Evolutionary conservation across 2,329 filamentous ascomycete genomes (phyloP).

Genomic region (Xylariales sp.): DNA sequence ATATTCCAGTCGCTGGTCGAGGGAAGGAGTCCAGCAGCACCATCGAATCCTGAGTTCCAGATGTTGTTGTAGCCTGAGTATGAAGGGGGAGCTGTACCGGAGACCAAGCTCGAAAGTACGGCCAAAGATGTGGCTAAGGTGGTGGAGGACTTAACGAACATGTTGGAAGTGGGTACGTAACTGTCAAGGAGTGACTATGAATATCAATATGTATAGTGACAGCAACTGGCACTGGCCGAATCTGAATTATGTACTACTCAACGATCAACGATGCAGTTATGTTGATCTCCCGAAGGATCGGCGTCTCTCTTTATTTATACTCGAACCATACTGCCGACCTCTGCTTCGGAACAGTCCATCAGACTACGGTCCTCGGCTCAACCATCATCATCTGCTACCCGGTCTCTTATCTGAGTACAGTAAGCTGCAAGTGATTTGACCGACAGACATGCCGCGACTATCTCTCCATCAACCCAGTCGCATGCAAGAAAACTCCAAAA

Average conservation of each 20-base stretch:
- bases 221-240: too few species aligned
- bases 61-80: constrained; percentile 6
- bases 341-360: background rate
- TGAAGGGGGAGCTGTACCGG: constrained; percentile 6
- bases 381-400: constrained; percentile 1
- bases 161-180: background rate
- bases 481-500: background rate
- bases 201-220: constrained; percentile 2
- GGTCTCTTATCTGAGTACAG: constrained; percentile 3
- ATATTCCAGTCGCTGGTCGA: constrained; percentile 9
- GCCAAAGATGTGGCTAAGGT: background rate
- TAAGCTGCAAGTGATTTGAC: constrained; percentile 7
- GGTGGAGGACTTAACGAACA: background rate
- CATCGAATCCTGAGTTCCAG: constrained; percentile 6
- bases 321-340: background rate
- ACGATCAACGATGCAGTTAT: background rate
- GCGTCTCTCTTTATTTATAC: background rate
- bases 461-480: background rate
- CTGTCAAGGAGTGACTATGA: background rate
- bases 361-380: too few species aligned
- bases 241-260: background rate
- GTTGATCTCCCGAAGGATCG: background rate
- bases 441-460: constrained; percentile 1
- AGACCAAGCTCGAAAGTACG: background rate
- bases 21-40: constrained; percentile 3